A percentile compares a stretch with the other conserved stretches of the same genome.
Conservation (phyloP, 331 rosid species). For the Rosa hybrid region DNA sequence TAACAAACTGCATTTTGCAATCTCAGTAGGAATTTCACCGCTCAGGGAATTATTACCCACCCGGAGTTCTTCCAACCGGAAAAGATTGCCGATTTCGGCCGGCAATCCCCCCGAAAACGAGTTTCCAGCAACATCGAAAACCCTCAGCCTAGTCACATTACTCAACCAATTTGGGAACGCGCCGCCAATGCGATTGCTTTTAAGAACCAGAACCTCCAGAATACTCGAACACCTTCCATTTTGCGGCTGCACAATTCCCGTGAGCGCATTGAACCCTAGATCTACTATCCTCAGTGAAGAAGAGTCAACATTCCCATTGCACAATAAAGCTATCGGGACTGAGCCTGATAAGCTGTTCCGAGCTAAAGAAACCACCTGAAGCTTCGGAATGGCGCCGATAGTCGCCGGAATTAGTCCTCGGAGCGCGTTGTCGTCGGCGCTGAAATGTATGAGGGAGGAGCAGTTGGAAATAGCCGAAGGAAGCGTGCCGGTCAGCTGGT, state of each 20-base stretch:
- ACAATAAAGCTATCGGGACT: conserved; percentile 58
- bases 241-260: conserved; percentile 59
- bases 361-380: conserved; percentile 66
- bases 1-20: conserved; percentile 54
- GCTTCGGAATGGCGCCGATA: conserved; percentile 55
- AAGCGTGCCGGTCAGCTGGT: conserved; percentile 53
- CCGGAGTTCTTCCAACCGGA: conserved; percentile 47
- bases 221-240: conserved; percentile 35
- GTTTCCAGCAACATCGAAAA: conserved; percentile 67
- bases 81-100: conserved; percentile 44
- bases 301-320: conserved; percentile 32
- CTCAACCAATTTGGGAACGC: conserved; percentile 69
- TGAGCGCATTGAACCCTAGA: conserved; percentile 63
- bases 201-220: conserved; percentile 57
- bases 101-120: conserved; percentile 59
- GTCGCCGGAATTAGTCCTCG: conserved; percentile 68
- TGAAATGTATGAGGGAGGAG: conserved; percentile 52
- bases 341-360: conserved; percentile 55
- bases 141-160: conserved; percentile 41
- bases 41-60: conserved; percentile 50
- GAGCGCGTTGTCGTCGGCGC: conserved; percentile 59
- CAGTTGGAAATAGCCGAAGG: conserved; percentile 78
- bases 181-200: conserved; percentile 48
- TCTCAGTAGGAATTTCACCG: conserved; percentile 54
- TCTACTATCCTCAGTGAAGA: conserved; percentile 47